These are phyloP conservation scores for Hippophae rhamnoides DNA, from an alignment of 306 rosid species.

Conservation along the genomic window DNA sequence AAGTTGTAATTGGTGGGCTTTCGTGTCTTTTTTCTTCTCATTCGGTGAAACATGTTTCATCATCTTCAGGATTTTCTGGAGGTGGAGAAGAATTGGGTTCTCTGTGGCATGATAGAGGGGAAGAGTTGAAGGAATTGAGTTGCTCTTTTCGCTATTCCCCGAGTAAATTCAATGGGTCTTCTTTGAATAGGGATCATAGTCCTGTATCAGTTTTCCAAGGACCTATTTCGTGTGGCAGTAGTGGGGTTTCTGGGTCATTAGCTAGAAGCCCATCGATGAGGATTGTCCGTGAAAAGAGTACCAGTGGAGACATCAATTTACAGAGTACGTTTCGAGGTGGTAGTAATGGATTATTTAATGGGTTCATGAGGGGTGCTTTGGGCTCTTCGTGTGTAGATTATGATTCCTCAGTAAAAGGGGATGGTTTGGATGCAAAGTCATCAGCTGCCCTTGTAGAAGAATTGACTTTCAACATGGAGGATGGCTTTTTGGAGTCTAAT, in stretches of 20 bases:
- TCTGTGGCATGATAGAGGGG: slow-evolving; percentile 44
- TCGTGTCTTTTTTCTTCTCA: slow-evolving; percentile 74
- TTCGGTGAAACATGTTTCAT: slow-evolving; percentile 38
- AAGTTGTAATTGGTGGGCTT: slow-evolving; percentile 62
- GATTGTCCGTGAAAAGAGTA: slow-evolving; percentile 30
- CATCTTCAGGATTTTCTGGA: slow-evolving; percentile 42
- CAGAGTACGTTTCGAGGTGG: slow-evolving; percentile 35
- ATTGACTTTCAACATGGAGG: slow-evolving; percentile 73
- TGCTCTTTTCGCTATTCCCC: slow-evolving; percentile 68
- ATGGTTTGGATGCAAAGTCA: slow-evolving; percentile 27
- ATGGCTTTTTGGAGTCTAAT: slow-evolving; percentile 40
- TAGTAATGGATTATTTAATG: slow-evolving; percentile 51
- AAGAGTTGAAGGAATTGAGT: slow-evolving; percentile 66
- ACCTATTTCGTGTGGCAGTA: slow-evolving; percentile 65
- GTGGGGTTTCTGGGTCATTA: slow-evolving; percentile 28
- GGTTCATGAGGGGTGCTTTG: slow-evolving; percentile 78
- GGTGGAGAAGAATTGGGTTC: slow-evolving; percentile 60
- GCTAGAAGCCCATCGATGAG: slow-evolving; percentile 38
- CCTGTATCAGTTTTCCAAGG: slow-evolving; percentile 88
- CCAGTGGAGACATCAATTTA: slow-evolving; percentile 25
- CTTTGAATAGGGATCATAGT: slow-evolving; percentile 69
- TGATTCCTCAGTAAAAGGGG: slow-evolving; percentile 35
- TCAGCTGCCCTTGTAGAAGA: slow-evolving; percentile 51
- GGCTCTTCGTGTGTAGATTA: slow-evolving; percentile 72
- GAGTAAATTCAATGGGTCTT: slow-evolving; percentile 44